These are phyloP conservation scores for Aspergillus pseudoglaucus DNA, from an alignment of 2,329 filamentous ascomycete species.

Conservation along the genomic window DNA sequence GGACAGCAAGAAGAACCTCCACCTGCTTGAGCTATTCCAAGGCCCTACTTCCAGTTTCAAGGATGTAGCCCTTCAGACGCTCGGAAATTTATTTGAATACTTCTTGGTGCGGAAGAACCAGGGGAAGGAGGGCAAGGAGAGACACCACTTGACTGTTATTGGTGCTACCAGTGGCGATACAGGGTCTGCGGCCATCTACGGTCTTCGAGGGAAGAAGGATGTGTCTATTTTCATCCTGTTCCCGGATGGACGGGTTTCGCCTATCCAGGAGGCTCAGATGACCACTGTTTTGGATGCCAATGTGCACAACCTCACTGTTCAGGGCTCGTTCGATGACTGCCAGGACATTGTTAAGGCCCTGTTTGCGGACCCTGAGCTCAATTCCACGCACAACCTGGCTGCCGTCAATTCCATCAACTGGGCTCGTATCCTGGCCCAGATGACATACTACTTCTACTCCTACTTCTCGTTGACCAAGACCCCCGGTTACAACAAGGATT, in stretches of 20 bases:
- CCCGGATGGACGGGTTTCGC: slow-evolving; percentile 82
- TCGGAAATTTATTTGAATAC: slow-evolving; percentile 76
- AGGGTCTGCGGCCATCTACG: slow-evolving; percentile 92
- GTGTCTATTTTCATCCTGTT: slow-evolving; percentile 93
- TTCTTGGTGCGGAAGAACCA: slow-evolving; percentile 41
- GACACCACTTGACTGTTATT: slow-evolving; percentile 78
- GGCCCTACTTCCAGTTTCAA: slow-evolving; percentile 95
- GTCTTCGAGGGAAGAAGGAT: slow-evolving; percentile 90
- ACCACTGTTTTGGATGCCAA: slow-evolving; percentile 86
- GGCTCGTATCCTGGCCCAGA: slow-evolving; percentile 90
- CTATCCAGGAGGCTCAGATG: slow-evolving; percentile 95
- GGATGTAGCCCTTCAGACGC: slow-evolving; percentile 73
- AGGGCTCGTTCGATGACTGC: slow-evolving; percentile 92
- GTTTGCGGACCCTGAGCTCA: slow-evolving; percentile 79
- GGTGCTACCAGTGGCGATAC: slow-evolving; percentile 83
- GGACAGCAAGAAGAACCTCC: slow-evolving; percentile 63
- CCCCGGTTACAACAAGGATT: slow-evolving; percentile 53
- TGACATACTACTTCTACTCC: slow-evolving; percentile 92
- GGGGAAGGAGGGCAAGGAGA: slow-evolving; percentile 45
- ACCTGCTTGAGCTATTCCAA: slow-evolving; percentile 91
- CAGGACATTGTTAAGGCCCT: slow-evolving; percentile 94
- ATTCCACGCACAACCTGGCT: slow-evolving; percentile 73
- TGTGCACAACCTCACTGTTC: slow-evolving; percentile 84
- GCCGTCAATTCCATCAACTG: slow-evolving; percentile 98
- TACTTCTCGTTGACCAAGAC: slow-evolving; percentile 74